Conservation (phyloP, 202 grass and related monocot genomes). For the Tripidium arundinaceum region DNA sequence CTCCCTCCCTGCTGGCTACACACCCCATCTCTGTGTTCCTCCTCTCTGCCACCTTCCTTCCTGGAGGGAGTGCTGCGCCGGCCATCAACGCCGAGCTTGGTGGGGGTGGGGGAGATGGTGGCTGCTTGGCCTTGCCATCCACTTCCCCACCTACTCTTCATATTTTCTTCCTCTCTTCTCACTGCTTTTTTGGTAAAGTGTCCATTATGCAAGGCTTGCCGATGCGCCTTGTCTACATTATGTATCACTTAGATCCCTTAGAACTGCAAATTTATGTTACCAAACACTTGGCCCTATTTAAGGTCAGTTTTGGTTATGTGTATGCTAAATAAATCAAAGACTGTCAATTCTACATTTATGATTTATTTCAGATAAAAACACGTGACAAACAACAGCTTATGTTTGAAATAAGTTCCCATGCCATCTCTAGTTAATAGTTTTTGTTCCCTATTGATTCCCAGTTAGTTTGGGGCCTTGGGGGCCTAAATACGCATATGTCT, state of each 20-base stretch:
- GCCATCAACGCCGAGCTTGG: not conserved
- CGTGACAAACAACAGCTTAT: not conserved
- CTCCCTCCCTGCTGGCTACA: not conserved
- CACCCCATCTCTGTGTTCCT: not conserved
- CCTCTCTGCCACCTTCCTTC: not conserved
- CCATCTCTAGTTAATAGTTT: not conserved
- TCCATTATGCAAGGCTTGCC: not conserved
- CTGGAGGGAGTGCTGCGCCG: not conserved
- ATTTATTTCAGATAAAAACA: not conserved
- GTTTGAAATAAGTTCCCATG: not conserved
- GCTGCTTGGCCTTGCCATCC: not conserved
- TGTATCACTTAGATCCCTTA: not conserved
- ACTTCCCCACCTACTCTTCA: not conserved
- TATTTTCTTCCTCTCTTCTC: not conserved
- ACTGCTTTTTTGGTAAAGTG: not conserved
- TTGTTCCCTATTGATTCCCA: not conserved
- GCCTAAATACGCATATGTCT: too few species aligned
- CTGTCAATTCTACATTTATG: not conserved
- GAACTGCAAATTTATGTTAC: not conserved
- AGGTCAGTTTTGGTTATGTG: not conserved
- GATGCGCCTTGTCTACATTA: not conserved
- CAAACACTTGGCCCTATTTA: not conserved
- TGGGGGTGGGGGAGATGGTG: not conserved
- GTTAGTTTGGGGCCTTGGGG: not conserved
- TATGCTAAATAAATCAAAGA: not conserved